Percentiles rank a stretch among this genome's conserved stretches.
phyloP scores from a whole-genome alignment of 768 basidiomycete genomes.

The Rhizopogon salebrosus region DNA sequence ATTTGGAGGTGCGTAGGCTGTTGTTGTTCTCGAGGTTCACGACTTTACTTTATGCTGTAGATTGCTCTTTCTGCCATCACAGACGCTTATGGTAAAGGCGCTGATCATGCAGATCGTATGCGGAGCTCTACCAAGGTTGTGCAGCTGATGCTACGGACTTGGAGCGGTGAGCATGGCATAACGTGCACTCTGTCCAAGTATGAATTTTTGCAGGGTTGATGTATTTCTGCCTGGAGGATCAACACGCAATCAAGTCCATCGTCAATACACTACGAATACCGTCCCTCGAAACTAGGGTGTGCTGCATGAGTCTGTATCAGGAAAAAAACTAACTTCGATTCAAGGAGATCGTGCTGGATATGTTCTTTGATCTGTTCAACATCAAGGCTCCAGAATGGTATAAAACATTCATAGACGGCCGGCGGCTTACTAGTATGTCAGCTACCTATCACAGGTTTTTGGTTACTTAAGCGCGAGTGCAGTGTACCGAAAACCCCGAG shows the following conservation, averaged over 20 bases:
- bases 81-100: slow-evolving; percentile 84
- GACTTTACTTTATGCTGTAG: slow-evolving; percentile 30
- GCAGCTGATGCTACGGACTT: slow-evolving; percentile 80
- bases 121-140: slow-evolving; percentile 73
- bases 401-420: slow-evolving; percentile 85
- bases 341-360: slow-evolving; percentile 88
- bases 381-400: slow-evolving; percentile 94
- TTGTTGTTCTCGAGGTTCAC: not conserved
- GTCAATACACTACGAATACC: slow-evolving; percentile 87
- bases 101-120: slow-evolving; percentile 76
- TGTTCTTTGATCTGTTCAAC: slow-evolving; percentile 90
- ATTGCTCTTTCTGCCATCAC: slow-evolving; percentile 86
- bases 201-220: slow-evolving; percentile 61
- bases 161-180: slow-evolving; percentile 68
- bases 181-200: not conserved
- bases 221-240: slow-evolving; percentile 90
- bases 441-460: not conserved
- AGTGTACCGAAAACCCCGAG: slow-evolving; percentile 66
- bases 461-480: not conserved
- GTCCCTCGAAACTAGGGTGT: slow-evolving; percentile 77
- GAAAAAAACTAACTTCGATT: slow-evolving; percentile 10
- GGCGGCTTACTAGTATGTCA: slow-evolving; percentile 77
- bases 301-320: not conserved
- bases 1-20: slow-evolving; percentile 68
- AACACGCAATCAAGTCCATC: slow-evolving; percentile 78